Conservation (phyloP, 768 basidiomycete genomes). For the Pulveroboletus sp. region DNA sequence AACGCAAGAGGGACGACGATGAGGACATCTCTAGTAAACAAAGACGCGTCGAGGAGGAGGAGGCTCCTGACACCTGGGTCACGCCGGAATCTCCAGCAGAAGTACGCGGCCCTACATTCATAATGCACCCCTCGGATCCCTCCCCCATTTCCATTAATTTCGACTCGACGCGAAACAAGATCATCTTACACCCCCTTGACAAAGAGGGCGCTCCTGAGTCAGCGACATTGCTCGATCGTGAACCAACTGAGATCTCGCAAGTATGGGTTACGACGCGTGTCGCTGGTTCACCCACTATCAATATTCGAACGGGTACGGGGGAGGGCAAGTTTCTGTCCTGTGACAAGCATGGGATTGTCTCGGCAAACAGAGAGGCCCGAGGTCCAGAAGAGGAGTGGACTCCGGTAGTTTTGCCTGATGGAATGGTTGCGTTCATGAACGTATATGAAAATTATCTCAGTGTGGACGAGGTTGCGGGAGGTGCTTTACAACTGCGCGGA, state of each 20-base stretch:
- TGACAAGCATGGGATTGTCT: constrained; percentile 81
- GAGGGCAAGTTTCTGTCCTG: constrained; percentile 90
- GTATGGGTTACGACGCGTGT: constrained; percentile 91
- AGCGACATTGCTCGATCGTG: constrained; percentile 55
- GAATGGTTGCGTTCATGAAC: constrained; percentile 86
- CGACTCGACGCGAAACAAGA: constrained; percentile 70
- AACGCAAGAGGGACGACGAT: constrained; percentile 64
- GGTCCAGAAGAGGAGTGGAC: constrained; percentile 96
- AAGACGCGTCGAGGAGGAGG: constrained; percentile 55
- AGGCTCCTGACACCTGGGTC: constrained; percentile 77
- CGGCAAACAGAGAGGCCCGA: constrained; percentile 82
- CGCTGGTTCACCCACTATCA: constrained; percentile 80
- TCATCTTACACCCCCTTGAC: constrained; percentile 64
- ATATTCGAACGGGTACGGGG: constrained; percentile 82
- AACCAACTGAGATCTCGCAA: constrained; percentile 79
- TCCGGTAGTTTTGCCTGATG: constrained; percentile 75
- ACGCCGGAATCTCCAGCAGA: constrained; percentile 66
- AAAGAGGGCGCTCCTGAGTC: constrained; percentile 52
- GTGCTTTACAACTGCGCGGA: constrained; percentile 70
- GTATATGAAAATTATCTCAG: constrained; percentile 86
- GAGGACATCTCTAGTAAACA: constrained; percentile 41
- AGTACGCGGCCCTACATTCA: constrained; percentile 86
- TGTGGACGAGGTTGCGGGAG: constrained; percentile 86
- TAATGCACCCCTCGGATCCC: constrained; percentile 79
- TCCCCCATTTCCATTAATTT: constrained; percentile 74